Base-by-base conservation (phyloP, 345 rosid species). In the Hibiscus syriacus region DNA sequence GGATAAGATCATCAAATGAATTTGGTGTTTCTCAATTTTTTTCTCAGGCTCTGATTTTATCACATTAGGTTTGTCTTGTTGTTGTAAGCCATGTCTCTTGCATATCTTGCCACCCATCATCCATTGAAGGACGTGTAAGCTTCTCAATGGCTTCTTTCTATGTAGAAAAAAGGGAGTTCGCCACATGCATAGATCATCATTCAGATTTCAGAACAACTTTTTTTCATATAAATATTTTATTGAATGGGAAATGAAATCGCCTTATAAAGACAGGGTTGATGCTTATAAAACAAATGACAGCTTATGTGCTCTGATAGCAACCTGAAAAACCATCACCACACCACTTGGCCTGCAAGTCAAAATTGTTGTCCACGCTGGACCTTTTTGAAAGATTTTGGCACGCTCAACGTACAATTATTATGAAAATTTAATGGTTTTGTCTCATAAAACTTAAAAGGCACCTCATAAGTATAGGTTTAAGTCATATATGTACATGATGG, bases 1-100 rank as follows among this genome's bases (percentile, higher is more conserved):
- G 78, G 85, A 78, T 73, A 74, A 81, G 70, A 26, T 50, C 48
- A 61, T 59, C 63, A 12, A 48, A 58, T 29, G 60, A 48, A 5
- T 60, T 60, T 26, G 26, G 65, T 66, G 52, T 55, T 68, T 32
- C 45, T 63, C 49, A 29, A 45, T 56, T 54, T 66, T 54, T 66
- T 34, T 61, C 38, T 17, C 72, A 43, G 14, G 57, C 50, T 27
- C 23, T 25, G 67, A 22, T 68, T 61, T 74, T 76, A 74, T 77
- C 73, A 25, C 20, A 59, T 66, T 34, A 14, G 66, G 41, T 60
- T 67, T 49, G 66, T 62, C 38, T 14, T 39, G 45, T 39, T 39
- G 14, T 39, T 20, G 12, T 60, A n/a, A n/a, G n/a, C n/a, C n/a
- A n/a, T n/a, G n/a, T n/a, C n/a, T n/a, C n/a, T n/a, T n/a, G n/a